Base-by-base conservation (phyloP, 2,329 filamentous ascomycete genomes). In the Colletotrichum godetiae region DNA sequence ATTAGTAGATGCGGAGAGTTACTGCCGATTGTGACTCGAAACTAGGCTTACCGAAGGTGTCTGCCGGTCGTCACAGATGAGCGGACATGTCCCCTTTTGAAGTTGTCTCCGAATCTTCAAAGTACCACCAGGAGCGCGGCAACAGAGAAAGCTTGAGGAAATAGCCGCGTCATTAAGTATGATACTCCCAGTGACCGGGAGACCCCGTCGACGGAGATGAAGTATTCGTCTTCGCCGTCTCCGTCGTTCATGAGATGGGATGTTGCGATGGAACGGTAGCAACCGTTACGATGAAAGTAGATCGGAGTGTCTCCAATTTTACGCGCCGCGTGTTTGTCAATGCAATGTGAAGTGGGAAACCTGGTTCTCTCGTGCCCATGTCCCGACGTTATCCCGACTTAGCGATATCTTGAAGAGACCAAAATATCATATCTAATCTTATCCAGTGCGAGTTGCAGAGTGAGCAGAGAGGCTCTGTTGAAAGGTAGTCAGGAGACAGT, bases 121-220 rank as follows among this genome's bases (percentile, higher is more conserved):
- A n/a, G n/a, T n/a, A 33, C 29, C 24, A 57, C 57, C 24, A 63
- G 46, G 58, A 59, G 53, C 31, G 65, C 53, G 59, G 58, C 13
- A 63, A 53, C 29, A 13, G 15, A 52, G 27, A 11, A 13, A 19
- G 11, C 61, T 24, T 33, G 53, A 29, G 13, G n/a, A 35, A 29
- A 69, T 69, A 72, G 69, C 69, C 69, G 69, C 69, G 59, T 64
- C 66, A 56, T 35, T 63, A 24, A 37, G 65, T 59, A 55, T 35
- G 31, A 64, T 59, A 24, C 57, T 68, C 66, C 33, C 31, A 6
- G 24, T 22, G 53, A 33, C 58, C 52, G 13, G 58, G 52, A 33
- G 29, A 13, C 65, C 58, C 67, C 33, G 33, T 69, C 46, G 46
- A 27, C 15, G 27, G n/a, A 46, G 27, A 13, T 19, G 22, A 53